Conservation (phyloP, 1,284 basidiomycete genomes). For the Meripilus lineatus region DNA sequence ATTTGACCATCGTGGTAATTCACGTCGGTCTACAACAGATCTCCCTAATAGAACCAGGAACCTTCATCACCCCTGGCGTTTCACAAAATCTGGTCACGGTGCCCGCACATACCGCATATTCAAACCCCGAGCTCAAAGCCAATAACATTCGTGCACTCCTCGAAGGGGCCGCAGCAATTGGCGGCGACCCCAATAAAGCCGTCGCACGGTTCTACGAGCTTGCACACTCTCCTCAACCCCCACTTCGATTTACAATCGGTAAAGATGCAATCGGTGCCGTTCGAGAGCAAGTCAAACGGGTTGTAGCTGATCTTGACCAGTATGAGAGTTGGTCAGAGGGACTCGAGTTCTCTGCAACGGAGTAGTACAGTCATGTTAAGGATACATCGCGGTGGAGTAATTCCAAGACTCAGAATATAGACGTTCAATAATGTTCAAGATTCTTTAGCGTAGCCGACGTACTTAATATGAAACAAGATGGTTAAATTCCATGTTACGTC, state of each 20-base stretch:
- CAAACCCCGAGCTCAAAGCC: background rate
- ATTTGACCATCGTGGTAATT: constrained; percentile 11
- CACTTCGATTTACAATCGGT: constrained; percentile 5
- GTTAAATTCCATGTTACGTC: too few species aligned
- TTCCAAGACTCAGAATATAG: too few species aligned
- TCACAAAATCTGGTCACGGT: background rate
- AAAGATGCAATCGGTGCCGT: constrained; percentile 7
- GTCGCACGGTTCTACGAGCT: constrained; percentile 9
- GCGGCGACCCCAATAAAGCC: constrained; percentile 3
- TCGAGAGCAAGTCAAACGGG: constrained; percentile 14
- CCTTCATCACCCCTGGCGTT: constrained; percentile 5
- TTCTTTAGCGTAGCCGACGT: too few species aligned
- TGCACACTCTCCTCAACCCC: background rate
- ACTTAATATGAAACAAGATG: too few species aligned
- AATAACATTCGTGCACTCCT: background rate
- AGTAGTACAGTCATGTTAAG: too few species aligned
- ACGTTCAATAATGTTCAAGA: too few species aligned
- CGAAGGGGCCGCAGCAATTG: too few species aligned
- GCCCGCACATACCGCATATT: constrained; percentile 7
- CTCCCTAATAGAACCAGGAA: constrained; percentile 4
- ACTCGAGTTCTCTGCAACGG: constrained; percentile 19
- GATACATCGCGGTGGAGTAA: too few species aligned
- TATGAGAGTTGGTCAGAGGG: constrained; percentile 28
- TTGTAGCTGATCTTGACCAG: constrained; percentile 16
- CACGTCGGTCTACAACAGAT: background rate